Evolutionary conservation across 352 stramenopile genomes (phyloP).

Genomic region (Phytophthora pseudosyringae): DNA sequence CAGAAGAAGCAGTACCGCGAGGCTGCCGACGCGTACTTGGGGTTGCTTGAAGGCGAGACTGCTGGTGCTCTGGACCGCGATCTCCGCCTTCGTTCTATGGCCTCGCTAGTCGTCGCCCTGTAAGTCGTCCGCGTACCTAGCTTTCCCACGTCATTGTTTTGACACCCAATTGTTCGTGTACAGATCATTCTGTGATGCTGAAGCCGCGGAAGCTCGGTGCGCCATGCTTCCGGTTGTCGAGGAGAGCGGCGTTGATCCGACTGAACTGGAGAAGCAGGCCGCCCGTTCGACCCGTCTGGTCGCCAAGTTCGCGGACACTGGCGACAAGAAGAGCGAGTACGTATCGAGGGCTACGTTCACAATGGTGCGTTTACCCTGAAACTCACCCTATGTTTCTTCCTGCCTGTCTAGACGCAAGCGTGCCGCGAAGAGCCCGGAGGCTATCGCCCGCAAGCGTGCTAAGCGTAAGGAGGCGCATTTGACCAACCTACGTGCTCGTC

Average conservation of each 20-base stretch:
- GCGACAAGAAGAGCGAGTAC: constrained; percentile 86
- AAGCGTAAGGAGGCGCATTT: constrained; percentile 74
- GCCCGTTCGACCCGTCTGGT: constrained; percentile 65
- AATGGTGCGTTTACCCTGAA: not conserved
- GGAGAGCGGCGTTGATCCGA: constrained; percentile 63
- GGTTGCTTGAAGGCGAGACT: constrained; percentile 72
- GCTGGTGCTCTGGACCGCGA: constrained; percentile 67
- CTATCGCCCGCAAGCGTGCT: constrained; percentile 73
- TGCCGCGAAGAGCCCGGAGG: constrained; percentile 74
- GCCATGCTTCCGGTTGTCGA: constrained; percentile 65
- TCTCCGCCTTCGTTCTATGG: constrained; percentile 75
- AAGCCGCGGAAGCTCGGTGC: constrained; percentile 66
- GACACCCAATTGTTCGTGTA: constrained; percentile 1
- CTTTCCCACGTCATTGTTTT: constrained; percentile 20
- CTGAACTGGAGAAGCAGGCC: constrained; percentile 69
- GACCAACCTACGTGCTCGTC: constrained; percentile 58
- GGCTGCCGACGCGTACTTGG: constrained; percentile 67
- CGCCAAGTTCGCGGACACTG: constrained; percentile 61
- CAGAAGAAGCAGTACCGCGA: constrained; percentile 78
- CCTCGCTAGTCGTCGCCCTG: constrained; percentile 77
- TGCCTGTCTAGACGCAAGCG: constrained; percentile 58
- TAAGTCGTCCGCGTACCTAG: constrained; percentile 39
- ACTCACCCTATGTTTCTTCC: constrained; percentile 15
- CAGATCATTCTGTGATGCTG: constrained; percentile 79
- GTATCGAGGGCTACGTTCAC: constrained; percentile 19